Percentiles rank a stretch among this genome's conserved stretches.
Evolutionary conservation across 2,329 filamentous ascomycete species (phyloP).

Genomic region (Chrysoporthe austroafricana): DNA sequence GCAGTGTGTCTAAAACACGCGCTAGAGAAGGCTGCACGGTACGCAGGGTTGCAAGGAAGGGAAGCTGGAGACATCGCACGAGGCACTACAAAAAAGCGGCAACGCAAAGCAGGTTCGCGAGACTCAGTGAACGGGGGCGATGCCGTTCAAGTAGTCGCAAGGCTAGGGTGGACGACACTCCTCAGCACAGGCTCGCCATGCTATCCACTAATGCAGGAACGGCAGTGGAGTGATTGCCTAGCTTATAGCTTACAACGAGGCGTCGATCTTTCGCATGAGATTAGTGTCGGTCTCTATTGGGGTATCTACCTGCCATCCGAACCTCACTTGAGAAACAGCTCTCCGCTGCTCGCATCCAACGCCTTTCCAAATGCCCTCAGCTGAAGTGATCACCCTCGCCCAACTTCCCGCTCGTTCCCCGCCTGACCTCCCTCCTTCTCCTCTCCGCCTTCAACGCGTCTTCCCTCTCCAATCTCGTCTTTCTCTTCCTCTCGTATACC

Average conservation of each 20-base stretch:
- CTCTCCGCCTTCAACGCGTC: constrained; percentile 42
- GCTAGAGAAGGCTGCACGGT: background rate
- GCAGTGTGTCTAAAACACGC: background rate
- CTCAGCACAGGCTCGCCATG: background rate
- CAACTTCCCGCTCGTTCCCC: constrained; percentile 58
- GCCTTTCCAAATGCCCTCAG: constrained; percentile 35
- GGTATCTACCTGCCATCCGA: constrained; percentile 19
- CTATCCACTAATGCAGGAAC: too few relatives aligned
- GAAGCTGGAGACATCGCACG: background rate
- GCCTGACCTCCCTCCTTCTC: constrained; percentile 51
- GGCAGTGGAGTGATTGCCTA: background rate
- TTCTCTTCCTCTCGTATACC: constrained; percentile 91
- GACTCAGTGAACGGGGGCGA: background rate
- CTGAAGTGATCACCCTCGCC: constrained; percentile 71
- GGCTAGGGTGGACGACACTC: background rate
- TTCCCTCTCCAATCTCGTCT: constrained; percentile 60
- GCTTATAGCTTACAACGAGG: background rate
- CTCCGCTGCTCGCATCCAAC: background rate
- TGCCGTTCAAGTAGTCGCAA: background rate
- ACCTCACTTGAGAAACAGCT: background rate
- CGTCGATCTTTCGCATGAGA: background rate
- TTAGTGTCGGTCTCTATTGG: constrained; percentile 1
- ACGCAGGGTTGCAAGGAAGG: background rate
- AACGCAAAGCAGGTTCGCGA: background rate
- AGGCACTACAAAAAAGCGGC: background rate